These are phyloP conservation scores for Clitocybe nebularis DNA, from an alignment of 1,284 basidiomycete genomes.

Conservation along the genomic window DNA sequence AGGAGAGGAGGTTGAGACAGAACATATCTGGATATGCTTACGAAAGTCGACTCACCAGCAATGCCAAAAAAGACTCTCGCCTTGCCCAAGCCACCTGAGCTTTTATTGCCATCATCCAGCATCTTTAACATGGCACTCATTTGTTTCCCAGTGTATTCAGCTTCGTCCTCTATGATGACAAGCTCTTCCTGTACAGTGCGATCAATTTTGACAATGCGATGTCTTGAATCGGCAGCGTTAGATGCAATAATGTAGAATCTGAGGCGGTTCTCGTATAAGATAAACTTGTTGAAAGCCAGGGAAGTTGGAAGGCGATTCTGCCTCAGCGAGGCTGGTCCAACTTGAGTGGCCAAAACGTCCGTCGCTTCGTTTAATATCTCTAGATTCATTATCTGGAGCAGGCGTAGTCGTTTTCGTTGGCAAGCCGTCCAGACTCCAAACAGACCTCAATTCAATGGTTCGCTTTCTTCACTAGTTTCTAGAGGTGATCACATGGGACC, in stretches of 20 bases:
- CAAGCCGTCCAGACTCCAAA: too few species aligned
- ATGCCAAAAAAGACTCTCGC: slow-evolving; percentile 79
- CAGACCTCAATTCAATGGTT: too few species aligned
- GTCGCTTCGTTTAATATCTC: too few species aligned
- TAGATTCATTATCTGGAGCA: too few species aligned
- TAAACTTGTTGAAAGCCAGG: slow-evolving; percentile 79
- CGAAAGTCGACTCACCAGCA: slow-evolving; percentile 46
- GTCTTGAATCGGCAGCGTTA: slow-evolving; percentile 78
- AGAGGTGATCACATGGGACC: too few species aligned
- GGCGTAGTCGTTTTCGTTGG: too few species aligned
- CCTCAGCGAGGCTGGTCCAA: too few species aligned
- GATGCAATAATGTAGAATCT: slow-evolving; percentile 89
- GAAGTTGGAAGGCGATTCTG: slow-evolving; percentile 13
- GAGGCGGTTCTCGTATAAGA: slow-evolving; percentile 84
- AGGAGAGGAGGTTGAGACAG: background rate
- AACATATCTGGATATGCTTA: background rate
- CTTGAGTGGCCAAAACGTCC: too few species aligned
- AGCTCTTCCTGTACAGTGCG: slow-evolving; percentile 75
- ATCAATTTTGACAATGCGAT: slow-evolving; percentile 91
- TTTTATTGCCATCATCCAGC: slow-evolving; percentile 92
- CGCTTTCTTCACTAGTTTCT: too few species aligned
- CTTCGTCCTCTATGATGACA: slow-evolving; percentile 79
- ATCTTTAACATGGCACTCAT: slow-evolving; percentile 90
- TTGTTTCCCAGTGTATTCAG: slow-evolving; percentile 84
- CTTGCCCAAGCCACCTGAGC: slow-evolving; percentile 83